Evolutionary conservation across 2,329 filamentous ascomycete species (phyloP).

Genomic region (Paraphaeosphaeria sporulosa): DNA sequence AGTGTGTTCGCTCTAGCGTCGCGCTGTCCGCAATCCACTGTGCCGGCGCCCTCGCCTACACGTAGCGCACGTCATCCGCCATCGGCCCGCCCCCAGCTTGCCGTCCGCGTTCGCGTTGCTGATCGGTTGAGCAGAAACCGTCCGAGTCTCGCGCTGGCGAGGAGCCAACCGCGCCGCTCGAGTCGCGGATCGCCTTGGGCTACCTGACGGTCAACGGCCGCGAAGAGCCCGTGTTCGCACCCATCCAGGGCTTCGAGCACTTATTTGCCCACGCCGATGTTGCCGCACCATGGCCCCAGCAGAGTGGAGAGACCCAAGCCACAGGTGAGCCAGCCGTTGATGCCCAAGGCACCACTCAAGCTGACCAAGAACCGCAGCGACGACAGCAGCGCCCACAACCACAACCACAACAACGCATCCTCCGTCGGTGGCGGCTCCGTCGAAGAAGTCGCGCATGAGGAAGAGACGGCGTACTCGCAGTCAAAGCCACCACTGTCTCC

Average conservation of each 20-base stretch:
- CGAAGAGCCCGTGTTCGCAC: conserved; percentile 28
- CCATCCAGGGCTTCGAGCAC: conserved; percentile 37
- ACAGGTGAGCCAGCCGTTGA: neutral
- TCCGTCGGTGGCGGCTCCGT: neutral
- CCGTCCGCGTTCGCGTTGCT: neutral
- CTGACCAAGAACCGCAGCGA: neutral
- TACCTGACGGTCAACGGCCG: conserved; percentile 26
- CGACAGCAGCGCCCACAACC: neutral
- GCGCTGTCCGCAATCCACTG: neutral
- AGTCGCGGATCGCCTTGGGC: conserved; percentile 27
- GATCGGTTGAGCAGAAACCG: neutral
- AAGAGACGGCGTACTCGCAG: conserved; percentile 15
- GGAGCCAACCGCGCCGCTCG: conserved; percentile 21
- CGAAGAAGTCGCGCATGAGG: neutral
- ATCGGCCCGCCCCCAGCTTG: too few species aligned
- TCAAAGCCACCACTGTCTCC: conserved; percentile 10
- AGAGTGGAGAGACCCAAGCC: neutral
- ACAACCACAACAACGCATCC: neutral
- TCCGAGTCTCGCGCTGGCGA: neutral
- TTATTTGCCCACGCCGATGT: conserved; percentile 22
- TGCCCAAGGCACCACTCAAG: neutral
- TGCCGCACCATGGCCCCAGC: neutral
- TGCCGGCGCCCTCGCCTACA: neutral
- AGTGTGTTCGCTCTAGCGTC: neutral
- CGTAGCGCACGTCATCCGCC: conserved; percentile 1